Conservation (phyloP, 352 stramenopile species). For the Paralagenidium karlingii region DNA sequence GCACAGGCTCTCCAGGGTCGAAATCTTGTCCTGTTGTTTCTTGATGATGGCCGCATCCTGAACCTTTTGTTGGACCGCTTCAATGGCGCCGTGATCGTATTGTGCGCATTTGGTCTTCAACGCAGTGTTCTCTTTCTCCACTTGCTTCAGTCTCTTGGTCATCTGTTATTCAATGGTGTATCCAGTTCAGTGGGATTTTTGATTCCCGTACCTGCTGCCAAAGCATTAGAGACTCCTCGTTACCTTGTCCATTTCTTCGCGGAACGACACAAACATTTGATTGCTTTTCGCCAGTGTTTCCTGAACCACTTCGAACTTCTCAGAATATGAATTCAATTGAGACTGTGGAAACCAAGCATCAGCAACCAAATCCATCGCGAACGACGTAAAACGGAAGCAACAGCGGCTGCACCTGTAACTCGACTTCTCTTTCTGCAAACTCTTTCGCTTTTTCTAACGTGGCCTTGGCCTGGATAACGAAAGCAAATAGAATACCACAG, state of each 20-base stretch:
- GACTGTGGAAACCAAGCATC: constrained; percentile 5
- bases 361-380: background rate
- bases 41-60: constrained; percentile 35
- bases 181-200: too few relatives aligned
- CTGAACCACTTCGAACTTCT: constrained; percentile 78
- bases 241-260: constrained; percentile 78
- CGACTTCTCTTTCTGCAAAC: constrained; percentile 60
- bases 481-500: background rate
- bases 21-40: constrained; percentile 72
- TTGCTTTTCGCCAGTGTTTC: constrained; percentile 80
- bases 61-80: constrained; percentile 63
- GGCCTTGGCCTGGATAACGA: too few relatives aligned
- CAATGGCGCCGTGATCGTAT: constrained; percentile 69
- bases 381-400: background rate
- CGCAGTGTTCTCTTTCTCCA: constrained; percentile 75
- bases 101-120: constrained; percentile 72
- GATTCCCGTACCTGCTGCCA: too few relatives aligned
- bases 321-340: constrained; percentile 71
- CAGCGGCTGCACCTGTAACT: constrained; percentile 30
- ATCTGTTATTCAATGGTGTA: constrained; percentile 29
- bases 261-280: constrained; percentile 73
- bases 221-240: too few relatives aligned
- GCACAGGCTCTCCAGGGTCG: constrained; percentile 72
- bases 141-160: constrained; percentile 74
- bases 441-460: constrained; percentile 75